phyloP scores from a whole-genome alignment of 2,329 filamentous ascomycete genomes.

The Stachybotrys chartarum region DNA sequence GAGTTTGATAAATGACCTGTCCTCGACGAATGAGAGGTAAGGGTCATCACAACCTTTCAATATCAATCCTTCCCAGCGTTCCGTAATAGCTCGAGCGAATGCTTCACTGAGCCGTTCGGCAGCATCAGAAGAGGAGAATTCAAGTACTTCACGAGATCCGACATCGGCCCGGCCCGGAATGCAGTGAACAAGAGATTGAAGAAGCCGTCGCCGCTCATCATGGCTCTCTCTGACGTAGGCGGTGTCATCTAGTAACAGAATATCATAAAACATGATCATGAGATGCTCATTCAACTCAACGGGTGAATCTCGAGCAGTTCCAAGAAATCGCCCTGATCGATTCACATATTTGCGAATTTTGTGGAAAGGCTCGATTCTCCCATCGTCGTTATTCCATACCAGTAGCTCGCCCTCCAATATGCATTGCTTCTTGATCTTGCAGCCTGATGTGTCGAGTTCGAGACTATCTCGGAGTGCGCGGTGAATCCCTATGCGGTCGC shows the following conservation, averaged over 20 bases:
- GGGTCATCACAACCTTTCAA: constrained; percentile 1
- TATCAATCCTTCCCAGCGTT: constrained; percentile 3
- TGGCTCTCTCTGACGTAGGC: background rate
- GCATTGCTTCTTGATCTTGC: constrained; percentile 52
- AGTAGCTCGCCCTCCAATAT: constrained; percentile 73
- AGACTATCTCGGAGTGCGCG: constrained; percentile 52
- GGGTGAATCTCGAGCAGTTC: background rate
- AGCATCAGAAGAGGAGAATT: background rate
- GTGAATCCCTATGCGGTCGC: constrained; percentile 1
- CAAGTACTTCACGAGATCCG: no score
- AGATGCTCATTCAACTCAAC: background rate
- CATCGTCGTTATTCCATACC: constrained; percentile 58
- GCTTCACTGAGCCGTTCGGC: constrained; percentile 4
- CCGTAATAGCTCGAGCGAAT: constrained; percentile 1
- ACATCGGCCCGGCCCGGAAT: no score
- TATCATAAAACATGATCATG: background rate
- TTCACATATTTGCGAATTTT: constrained; percentile 68
- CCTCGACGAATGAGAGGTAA: constrained; percentile 49
- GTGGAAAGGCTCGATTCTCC: constrained; percentile 60
- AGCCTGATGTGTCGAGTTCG: constrained; percentile 47
- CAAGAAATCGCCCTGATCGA: constrained; percentile 51
- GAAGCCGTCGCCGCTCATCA: background rate
- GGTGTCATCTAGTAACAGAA: background rate
- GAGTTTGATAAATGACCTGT: constrained; percentile 60
- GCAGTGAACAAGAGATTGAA: no score